Conservation (phyloP, 768 basidiomycete species). For the Phlegmacium glaucopus region DNA sequence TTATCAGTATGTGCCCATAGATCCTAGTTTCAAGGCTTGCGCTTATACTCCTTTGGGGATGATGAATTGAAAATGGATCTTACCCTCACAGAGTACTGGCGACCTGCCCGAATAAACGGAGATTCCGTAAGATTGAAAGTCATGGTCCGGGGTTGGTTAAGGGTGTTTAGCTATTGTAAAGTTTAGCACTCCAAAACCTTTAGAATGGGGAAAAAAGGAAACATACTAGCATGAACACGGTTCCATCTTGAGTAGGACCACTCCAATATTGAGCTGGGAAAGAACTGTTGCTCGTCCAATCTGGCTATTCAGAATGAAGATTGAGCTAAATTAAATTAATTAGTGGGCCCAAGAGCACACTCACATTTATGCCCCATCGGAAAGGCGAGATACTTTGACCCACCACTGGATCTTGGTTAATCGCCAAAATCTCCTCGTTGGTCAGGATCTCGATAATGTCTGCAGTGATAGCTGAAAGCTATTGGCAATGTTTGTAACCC, state of each 20-base stretch:
- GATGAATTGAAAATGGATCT: constrained; percentile 14
- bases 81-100: constrained; percentile 63
- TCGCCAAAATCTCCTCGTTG: constrained; percentile 63
- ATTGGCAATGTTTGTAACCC: neutral
- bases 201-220: neutral
- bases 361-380: constrained; percentile 65
- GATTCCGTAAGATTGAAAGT: constrained; percentile 65
- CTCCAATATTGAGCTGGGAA: constrained; percentile 71
- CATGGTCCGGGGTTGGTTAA: constrained; percentile 51
- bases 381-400: constrained; percentile 65
- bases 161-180: constrained; percentile 48
- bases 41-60: neutral
- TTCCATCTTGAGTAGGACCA: constrained; percentile 58
- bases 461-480: constrained; percentile 50
- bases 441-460: constrained; percentile 54
- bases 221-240: constrained; percentile 63
- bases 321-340: neutral
- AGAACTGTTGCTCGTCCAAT: constrained; percentile 38
- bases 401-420: constrained; percentile 63
- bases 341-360: constrained; percentile 13
- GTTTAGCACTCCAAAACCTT: neutral
- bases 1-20: constrained; percentile 72
- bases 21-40: constrained; percentile 40
- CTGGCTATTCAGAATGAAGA: constrained; percentile 23
- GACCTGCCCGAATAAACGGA: constrained; percentile 65